Base-by-base conservation (phyloP, 2,329 filamentous ascomycete genomes). In the Massarina eburnea region DNA sequence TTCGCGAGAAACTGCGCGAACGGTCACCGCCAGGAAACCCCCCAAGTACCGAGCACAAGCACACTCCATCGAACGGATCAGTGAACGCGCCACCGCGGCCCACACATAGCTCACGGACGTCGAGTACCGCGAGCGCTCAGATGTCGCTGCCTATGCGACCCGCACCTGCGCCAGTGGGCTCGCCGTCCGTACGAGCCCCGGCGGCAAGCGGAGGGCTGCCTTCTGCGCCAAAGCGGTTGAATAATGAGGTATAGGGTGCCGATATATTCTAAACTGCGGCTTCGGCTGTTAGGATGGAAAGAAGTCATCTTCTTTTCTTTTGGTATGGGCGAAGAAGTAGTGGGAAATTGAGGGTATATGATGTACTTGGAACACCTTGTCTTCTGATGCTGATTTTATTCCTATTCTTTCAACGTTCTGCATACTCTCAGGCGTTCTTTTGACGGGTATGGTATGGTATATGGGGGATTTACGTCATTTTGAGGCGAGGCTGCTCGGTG, bases 121-220 rank as follows among this genome's bases (percentile, higher is more conserved):
- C 69, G 22, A 77, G 74, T 54, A 66, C 70, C 21, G 50, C 57
- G 21, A 54, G 59, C 51, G 62, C 62, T 21, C 60, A 64, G 29
- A 71, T 76, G 69, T 71, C 70, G 30, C 59, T 77, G 7, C 75
- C 75, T 9, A 75, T 77, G 34, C 63, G 75, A 45, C 73, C 74
- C 33, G 73, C 73, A 20, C 72, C 72, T 4, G 57, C 57, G 12
- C 60, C 67, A 17, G 57, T 48, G 14, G 56, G 61, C 15, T 59
- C 61, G 1, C 51, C 66, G 8, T 58, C 58, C 20, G 54, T 58
- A 21, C 59, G 59, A 45, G 55, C 50, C 5, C 48, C 58, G 8
- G 56, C 57, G 7, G 7, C 35, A 9, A 62, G 58, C 30, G 62
- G 62, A 14, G 59, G 55, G 5, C 24, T 66, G 17, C 65, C 65